Evolutionary conservation across 371 early-diverging fungal genomes (phyloP), one percentile per base, ranked within the genome.

Genomic region (Rhizopus stolonifer): DNA sequence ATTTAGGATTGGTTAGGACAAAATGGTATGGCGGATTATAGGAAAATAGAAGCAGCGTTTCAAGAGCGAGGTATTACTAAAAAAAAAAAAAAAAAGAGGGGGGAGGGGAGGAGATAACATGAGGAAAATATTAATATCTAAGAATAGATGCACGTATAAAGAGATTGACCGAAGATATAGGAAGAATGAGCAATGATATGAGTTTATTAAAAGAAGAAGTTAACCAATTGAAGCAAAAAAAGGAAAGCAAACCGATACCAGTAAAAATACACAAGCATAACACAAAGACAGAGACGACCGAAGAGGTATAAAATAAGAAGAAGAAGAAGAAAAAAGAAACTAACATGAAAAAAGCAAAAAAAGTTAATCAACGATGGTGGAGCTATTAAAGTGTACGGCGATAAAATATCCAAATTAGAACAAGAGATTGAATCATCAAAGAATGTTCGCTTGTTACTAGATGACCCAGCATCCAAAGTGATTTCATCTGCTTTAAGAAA

Each of bases 401-500:
- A 89, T 45, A 75, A 80, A 24, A 73, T 87, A 23, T 78, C 82
- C 25, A 83, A 82, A 49, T 79, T 88, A 4, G 85, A 87, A 48
- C 75, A 75, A 44, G 86, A 88, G 44, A 74, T 74, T 29, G 91
- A 92, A 61, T 75, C 90, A 2, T 94, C 90, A 70, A 95, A 94
- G 71, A 88, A 85, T 42, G 91, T 95, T 49, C 83, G 89, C 26
- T 83, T 96, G 10, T 81, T 88, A 36, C 65, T 84, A 17, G 88
- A 87, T 29, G 95, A 95, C 58, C 82, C 91, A 7, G 91, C 94
- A 60, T 78, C 86, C 26, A 91, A 89, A 61, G 88, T 96, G 7
- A 76, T 98, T 14, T 89, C 86, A 4, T 89, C 87, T 8, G 90
- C 92, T 0, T 70, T 98, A 39, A 88, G 87, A 52, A 94, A 95